These are phyloP conservation scores for Epichloe hybrida DNA, from an alignment of 2,329 filamentous ascomycete species.

Conservation along the genomic window DNA sequence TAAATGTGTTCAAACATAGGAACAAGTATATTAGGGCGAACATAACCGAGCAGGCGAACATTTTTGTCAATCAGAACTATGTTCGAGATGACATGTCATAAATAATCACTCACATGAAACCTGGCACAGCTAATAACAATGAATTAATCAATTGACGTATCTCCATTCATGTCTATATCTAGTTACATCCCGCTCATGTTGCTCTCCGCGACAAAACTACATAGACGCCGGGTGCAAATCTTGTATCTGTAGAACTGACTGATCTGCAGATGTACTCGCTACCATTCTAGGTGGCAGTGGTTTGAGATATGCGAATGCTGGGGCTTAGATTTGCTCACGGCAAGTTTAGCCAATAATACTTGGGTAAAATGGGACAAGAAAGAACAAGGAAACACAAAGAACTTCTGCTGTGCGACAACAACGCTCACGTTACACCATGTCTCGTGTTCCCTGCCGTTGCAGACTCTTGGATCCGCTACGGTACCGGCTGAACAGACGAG, in stretches of 20 bases:
- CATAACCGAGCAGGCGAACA: no score
- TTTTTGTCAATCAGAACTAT: no score
- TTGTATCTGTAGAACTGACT: neutral
- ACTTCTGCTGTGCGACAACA: neutral
- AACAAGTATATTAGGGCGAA: no score
- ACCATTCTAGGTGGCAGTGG: neutral
- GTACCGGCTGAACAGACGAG: constrained; percentile 17
- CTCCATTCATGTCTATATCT: neutral
- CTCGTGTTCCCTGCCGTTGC: constrained; percentile 5
- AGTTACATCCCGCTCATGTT: neutral
- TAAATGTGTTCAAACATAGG: no score
- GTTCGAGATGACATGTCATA: no score
- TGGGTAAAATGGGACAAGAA: neutral
- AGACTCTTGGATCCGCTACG: constrained; percentile 17
- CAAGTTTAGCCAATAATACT: neutral
- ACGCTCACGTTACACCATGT: neutral
- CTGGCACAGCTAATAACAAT: no score
- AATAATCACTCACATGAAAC: no score
- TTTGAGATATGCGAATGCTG: neutral
- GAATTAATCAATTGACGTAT: neutral
- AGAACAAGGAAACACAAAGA: neutral
- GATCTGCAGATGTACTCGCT: neutral
- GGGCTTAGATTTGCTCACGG: neutral
- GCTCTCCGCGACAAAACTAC: neutral
- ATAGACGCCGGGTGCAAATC: neutral